phyloP scores from a whole-genome alignment of 352 stramenopile species.

The Phytophthora sp. region DNA sequence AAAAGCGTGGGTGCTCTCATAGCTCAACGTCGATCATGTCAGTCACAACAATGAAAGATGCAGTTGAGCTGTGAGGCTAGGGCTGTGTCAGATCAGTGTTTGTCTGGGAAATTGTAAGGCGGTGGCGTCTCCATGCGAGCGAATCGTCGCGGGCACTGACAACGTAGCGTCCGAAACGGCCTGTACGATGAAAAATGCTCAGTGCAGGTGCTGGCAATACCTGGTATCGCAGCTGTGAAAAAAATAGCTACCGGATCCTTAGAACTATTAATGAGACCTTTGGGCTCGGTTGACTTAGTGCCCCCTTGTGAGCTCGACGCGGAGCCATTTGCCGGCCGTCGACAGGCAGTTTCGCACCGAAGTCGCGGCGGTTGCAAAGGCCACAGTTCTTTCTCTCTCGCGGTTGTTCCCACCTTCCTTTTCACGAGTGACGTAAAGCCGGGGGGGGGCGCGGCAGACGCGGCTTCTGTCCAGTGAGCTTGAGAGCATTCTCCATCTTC shows the following conservation, averaged over 20 bases:
- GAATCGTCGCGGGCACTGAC: slow-evolving; percentile 3
- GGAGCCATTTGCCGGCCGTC: slow-evolving; percentile 15
- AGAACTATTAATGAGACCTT: no score
- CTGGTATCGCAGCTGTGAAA: slow-evolving; percentile 3
- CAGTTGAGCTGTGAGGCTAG: no score
- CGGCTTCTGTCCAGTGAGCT: slow-evolving; percentile 9
- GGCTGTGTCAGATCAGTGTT: slow-evolving; percentile 29
- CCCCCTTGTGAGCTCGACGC: no score
- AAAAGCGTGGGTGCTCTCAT: no score
- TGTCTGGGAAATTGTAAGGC: slow-evolving; percentile 16
- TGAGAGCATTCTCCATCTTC: slow-evolving; percentile 31
- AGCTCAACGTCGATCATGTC: no score
- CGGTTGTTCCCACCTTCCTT: slow-evolving; percentile 37
- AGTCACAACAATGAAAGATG: slow-evolving; percentile 25
- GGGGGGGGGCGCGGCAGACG: slow-evolving; percentile 30
- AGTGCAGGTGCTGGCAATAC: slow-evolving; percentile 5
- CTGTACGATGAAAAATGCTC: slow-evolving; percentile 24
- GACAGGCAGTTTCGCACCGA: slow-evolving; percentile 25
- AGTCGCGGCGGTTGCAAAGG: not conserved
- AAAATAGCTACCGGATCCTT: no score
- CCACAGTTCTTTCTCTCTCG: slow-evolving; percentile 21
- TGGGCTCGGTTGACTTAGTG: no score
- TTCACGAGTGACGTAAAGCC: slow-evolving; percentile 23
- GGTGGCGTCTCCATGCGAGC: not conserved
- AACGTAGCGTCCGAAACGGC: slow-evolving; percentile 20